Base-by-base conservation (phyloP, 768 basidiomycete species). In the Amanita subjunquillea region DNA sequence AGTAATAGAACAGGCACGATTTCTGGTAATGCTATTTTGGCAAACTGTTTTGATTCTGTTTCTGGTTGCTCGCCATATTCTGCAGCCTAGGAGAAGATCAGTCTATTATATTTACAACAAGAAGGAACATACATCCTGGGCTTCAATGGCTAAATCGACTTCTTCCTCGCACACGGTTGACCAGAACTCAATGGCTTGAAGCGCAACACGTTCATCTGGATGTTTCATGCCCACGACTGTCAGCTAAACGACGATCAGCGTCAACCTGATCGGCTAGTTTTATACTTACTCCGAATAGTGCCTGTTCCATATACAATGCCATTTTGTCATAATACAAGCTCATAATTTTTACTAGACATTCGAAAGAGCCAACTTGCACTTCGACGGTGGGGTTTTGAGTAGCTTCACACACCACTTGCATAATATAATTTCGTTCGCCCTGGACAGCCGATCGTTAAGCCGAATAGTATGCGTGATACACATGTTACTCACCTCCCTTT, bases 381-480 rank as follows among this genome's bases (percentile, higher is more conserved):
- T 76, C 67, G 2, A 87, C 80, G 2, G 82, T 69, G 1, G 77
- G 55, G 59, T 85, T 93, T 67, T 98, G 96, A 0, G 96, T 98
- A 0, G 95, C 95, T 64, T 98, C 96, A 65, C 96, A 99, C 15
- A 98, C 90, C 40, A 98, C 93, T 72, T 99, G 96, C 96, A 99
- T 99, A 68, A 99, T 98, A 72, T 96, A 98, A 70, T 98, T 99
- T 45, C 96, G 83, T 68, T 99, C 96, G 59, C 96, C 96, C 92
- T 98, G 37, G 6, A 47, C 2, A 39, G 17, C 23, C 50, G 48
- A 25, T 36, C 34, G 55, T 27, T 12, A 43, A n/a, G 10, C 17
- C 36, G 27, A 46, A 32, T 23, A 34, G 34, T 20, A 44, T 17
- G 56, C 48, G 39, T 34, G 20, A 22, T 6, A 29, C 17, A 38